Base-by-base conservation (phyloP, 352 stramenopile genomes). In the Phytophthora melonis region DNA sequence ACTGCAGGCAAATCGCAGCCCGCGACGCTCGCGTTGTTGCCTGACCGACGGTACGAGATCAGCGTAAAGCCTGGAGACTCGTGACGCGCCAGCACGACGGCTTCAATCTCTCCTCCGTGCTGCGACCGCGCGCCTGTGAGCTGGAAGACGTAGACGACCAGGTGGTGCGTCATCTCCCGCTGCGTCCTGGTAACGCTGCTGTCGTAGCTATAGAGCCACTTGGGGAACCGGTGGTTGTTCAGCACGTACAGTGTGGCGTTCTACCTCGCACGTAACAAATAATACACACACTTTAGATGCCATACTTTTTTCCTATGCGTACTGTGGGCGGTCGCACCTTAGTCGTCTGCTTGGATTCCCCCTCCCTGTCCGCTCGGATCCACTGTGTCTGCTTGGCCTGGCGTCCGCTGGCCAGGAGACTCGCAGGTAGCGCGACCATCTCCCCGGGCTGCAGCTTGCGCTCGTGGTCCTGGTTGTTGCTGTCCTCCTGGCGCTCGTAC, bases 131-230 rank as follows among this genome's bases (percentile, higher is more conserved):
- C 50, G 1, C 45, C 39, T 30, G 56, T 63, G 21, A 80, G 57
- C 23, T 72, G 67, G 30, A 82, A 74, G 11, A 89, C 71, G 49
- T 89, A 89, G 10, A 74, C 72, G 10, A 72, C 74, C 54, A 89
- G 52, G 21, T 80, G 70, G 50, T 89, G 82, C 10, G 72, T 78
- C 79, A 87, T 84, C 45, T 83, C 75, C 49, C 79, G 82, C 57
- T 87, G 75, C 18, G 55, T 81, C 52, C 80, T 73, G 8, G 77
- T 89, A 23, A 80, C 63, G 50, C 78, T 83, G 36, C 79, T 87
- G 56, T 86, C 73, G 64, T 87, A 89, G 50, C 68, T 80, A 67
- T 89, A 89, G 45, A 81, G 74, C 82, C 82, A 89, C 45, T 80
- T 83, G 19, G 80, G 79, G 52, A 82, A 87, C 19, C 72, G 78